Base-by-base conservation (phyloP, 129 eudicot species). In the Heracleum sosnowskyi region DNA sequence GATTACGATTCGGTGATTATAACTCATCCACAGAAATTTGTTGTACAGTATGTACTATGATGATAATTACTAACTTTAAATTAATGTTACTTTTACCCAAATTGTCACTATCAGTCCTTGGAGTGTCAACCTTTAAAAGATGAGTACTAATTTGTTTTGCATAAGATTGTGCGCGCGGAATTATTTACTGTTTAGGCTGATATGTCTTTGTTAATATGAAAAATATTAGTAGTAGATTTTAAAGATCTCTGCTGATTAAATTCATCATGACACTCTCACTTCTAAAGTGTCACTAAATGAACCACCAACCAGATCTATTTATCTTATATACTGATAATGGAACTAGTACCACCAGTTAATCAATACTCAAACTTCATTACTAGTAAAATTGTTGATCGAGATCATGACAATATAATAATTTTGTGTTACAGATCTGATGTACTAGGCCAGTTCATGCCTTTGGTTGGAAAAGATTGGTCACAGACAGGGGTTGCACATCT, bases 371-470 rank as follows among this genome's bases (percentile, higher is more conserved):
- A 57, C 68, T n/a, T 24, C 11, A 24, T 11, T 9, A 11, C 69
- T 63, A 63, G 35, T 8, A 63, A n/a, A 34, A 60, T n/a, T 57
- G 28, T 57, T 10, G 15, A 49, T 18, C 5, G 7, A 55, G 15
- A 26, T 57, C 66, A 29, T 63, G 5, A 63, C 36, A 29, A 39
- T 24, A 36, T 70, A 24, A 71, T 24, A 40, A 7, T 45, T 69
- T 66, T 51, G 57, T 64, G n/a, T 77, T 78, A 77, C 89, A 96
- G 99, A 77, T 96, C 99, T 26, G 99, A 96, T 90, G 91, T 96
- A 85, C 97, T 96, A 79, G 99, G 99, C 76, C 99, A 96, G 81
- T 86, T 96, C 83, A 96, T 96, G 99, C 99, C 99, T 79, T 87
- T 87, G 90, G 96, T 96, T 81, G 99, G 99, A 76, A 83, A 86